These are phyloP conservation scores for Herpetospermum pedunculosum DNA, from an alignment of 306 rosid species.

Conservation along the genomic window DNA sequence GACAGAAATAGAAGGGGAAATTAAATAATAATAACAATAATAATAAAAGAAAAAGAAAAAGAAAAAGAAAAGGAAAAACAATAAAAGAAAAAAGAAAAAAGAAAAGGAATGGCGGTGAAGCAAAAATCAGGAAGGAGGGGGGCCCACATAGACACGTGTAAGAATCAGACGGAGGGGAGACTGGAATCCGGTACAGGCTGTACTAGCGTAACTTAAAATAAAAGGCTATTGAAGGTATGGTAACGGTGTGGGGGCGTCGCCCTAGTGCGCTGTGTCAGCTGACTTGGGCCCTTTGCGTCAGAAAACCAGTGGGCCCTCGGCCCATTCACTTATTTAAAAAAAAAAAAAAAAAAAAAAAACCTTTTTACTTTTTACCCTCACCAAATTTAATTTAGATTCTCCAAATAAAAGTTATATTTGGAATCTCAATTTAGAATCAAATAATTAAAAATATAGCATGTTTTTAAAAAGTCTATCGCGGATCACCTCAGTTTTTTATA, in stretches of 20 bases:
- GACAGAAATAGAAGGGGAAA: not conserved
- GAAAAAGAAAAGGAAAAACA: not conserved
- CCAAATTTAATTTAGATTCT: too few relatives aligned
- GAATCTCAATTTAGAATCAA: too few relatives aligned
- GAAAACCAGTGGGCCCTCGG: slow-evolving; percentile 10
- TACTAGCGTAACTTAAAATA: not conserved
- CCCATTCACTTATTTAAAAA: not conserved
- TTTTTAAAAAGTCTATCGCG: too few relatives aligned
- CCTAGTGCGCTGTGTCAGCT: not conserved
- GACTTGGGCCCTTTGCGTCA: slow-evolving; percentile 11
- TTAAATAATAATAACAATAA: not conserved
- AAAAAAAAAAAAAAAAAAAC: too few relatives aligned
- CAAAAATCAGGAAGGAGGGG: not conserved
- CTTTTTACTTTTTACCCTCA: too few relatives aligned
- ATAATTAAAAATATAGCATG: too few relatives aligned
- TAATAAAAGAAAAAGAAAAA: too few relatives aligned
- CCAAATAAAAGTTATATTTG: too few relatives aligned
- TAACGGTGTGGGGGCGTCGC: not conserved
- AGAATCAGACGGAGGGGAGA: not conserved
- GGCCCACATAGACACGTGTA: slow-evolving; percentile 17
- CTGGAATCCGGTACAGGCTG: slow-evolving; percentile 17
- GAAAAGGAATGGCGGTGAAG: not conserved
- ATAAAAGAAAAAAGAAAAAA: not conserved
- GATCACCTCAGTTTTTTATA: too few relatives aligned
- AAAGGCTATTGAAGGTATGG: not conserved